Conservation (phyloP, 345 rosid genomes). For the Gossypium sturtianum region DNA sequence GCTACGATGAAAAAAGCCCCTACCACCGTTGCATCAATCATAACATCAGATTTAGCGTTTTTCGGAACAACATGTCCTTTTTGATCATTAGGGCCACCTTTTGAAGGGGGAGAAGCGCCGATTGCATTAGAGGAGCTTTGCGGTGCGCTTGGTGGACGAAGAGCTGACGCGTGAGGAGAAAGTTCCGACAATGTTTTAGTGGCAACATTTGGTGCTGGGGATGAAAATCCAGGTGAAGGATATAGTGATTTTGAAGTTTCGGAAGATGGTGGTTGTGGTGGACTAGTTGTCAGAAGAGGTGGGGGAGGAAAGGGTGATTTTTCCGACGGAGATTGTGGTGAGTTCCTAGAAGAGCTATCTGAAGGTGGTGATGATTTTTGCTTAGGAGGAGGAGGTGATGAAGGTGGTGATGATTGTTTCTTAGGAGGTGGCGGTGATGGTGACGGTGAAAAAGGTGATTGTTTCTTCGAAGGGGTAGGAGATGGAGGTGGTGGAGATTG, state of each 20-base stretch:
- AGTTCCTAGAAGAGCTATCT: no score
- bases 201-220: slow-evolving; percentile 2
- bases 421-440: neutral
- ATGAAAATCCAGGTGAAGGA: slow-evolving; percentile 8
- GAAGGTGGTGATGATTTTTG: no score
- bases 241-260: slow-evolving; percentile 16
- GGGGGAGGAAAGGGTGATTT: neutral
- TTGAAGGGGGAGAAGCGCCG: slow-evolving; percentile 7
- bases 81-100: neutral
- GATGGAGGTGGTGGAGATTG: slow-evolving; percentile 14
- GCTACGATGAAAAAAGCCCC: slow-evolving; percentile 40
- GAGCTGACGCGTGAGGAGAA: neutral
- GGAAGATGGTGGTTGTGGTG: slow-evolving; percentile 17
- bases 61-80: neutral
- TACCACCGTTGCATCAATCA: slow-evolving; percentile 36
- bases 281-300: neutral
- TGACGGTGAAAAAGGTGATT: neutral
- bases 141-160: neutral
- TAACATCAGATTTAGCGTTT: slow-evolving; percentile 10
- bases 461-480: neutral
- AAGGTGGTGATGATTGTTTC: slow-evolving; percentile 12
- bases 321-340: no score
- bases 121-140: slow-evolving; percentile 7
- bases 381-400: neutral
- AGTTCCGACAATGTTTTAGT: neutral